A percentile compares a stretch with the other conserved stretches of the same genome.
phyloP scores from a whole-genome alignment of 345 rosid species.

The Atalantia buxifolia region DNA sequence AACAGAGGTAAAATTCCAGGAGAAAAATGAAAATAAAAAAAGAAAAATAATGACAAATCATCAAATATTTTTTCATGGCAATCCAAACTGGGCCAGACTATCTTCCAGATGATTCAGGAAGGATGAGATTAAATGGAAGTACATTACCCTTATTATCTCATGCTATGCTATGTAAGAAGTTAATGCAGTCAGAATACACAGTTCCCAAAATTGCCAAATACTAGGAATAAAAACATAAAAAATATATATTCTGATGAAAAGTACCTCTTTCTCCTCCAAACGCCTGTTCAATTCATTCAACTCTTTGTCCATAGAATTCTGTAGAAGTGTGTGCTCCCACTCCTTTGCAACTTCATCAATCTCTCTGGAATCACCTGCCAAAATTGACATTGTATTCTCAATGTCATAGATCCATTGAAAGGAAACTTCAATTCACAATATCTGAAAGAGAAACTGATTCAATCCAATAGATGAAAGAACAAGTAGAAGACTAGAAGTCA shows the following conservation, averaged over 20 bases:
- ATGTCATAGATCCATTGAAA: background rate
- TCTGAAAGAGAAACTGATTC: background rate
- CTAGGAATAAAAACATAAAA: background rate
- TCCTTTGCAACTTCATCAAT: constrained; percentile 88
- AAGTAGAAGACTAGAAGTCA: background rate
- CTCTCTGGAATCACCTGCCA: constrained; percentile 67
- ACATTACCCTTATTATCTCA: background rate
- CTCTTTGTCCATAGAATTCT: constrained; percentile 92
- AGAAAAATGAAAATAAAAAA: background rate
- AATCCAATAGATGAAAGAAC: background rate
- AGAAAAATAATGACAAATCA: background rate
- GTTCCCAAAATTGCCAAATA: background rate
- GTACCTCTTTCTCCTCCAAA: constrained; percentile 97
- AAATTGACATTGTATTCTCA: constrained; percentile 17
- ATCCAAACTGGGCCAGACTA: background rate
- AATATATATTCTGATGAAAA: background rate
- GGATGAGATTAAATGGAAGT: background rate
- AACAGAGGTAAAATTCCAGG: background rate
- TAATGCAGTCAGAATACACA: background rate
- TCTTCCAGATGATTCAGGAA: background rate
- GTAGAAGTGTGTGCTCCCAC: constrained; percentile 96
- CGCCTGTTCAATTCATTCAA: constrained; percentile 83
- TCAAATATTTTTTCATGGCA: background rate
- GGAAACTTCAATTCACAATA: background rate
- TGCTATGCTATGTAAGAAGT: background rate